Evolutionary conservation across 2,329 filamentous ascomycete species (phyloP), one percentile per base, ranked within the genome.

Genomic region (Cercospora sp.): DNA sequence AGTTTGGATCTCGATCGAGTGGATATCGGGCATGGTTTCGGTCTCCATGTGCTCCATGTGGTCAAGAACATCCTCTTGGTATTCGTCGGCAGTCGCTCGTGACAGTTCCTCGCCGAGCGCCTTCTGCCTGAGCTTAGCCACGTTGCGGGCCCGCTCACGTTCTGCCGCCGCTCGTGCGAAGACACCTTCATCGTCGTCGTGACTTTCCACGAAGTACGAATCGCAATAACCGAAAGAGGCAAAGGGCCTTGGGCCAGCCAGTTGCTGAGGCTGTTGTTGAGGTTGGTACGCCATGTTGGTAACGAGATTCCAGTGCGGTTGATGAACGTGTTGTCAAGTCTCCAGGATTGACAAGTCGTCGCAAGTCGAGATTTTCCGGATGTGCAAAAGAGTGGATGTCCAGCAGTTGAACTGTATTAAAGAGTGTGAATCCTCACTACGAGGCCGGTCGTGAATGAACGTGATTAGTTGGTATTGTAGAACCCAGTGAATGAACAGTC

Each of bases 11-110:
- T 99, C 95, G 80, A 99, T 99, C 39, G 96, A 93, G 80, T 94
- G 94, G 79, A 96, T 94, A 80, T 99, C 95, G 64, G 95, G 92
- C 72, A 98, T 85, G 30, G 95, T 98, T 81, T 96, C 91, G 76
- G 90, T 87, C 89, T 99, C 95, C 94, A 99, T 97, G 77, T 91
- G 87, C 79, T 93, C 88, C 91, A 97, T 95, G 82, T 98, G 94
- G 77, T 91, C 87, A 83, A 98, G 89, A 79, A 97, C 91, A 79
- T 98, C 94, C 80, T 97, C 93, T 74, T 96, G 87, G 79, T 98
- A 97, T 82, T 97, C 93, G 65, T 96, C 93, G 69, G 89, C 90
- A 60, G 93, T 93, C 74, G 91, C 84, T 74, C 90, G 89, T 57
- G 94, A 97, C 72, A 98, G 87, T 79, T 98, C 92, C 77, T 93